A percentile compares a stretch with the other conserved stretches of the same genome.
These are phyloP conservation scores for Acacia acuminata DNA, from an alignment of 306 rosid species.

Conservation along the genomic window DNA sequence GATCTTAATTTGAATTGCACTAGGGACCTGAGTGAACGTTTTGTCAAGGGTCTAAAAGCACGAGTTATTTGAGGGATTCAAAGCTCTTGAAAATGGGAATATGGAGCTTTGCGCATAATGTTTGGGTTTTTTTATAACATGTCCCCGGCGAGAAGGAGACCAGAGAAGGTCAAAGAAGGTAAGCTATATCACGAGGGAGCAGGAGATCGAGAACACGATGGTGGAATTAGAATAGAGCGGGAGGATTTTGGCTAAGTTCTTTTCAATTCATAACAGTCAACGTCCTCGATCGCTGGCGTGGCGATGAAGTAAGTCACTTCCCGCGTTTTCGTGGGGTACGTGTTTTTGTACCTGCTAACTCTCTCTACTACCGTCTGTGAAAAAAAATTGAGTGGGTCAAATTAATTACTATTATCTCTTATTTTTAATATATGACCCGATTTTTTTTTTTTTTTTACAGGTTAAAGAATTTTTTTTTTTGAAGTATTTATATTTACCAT, in stretches of 20 bases:
- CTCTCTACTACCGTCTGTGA: too few species aligned
- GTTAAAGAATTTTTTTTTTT: too few species aligned
- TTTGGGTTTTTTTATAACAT: background rate
- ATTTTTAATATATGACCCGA: too few species aligned
- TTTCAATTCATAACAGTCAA: background rate
- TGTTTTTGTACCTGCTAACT: background rate
- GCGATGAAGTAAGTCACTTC: background rate
- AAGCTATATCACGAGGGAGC: background rate
- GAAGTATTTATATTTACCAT: too few species aligned
- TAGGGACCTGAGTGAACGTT: background rate
- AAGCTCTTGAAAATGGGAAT: constrained; percentile 29
- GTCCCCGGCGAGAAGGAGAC: background rate
- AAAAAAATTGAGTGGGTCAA: too few species aligned
- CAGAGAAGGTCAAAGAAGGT: background rate
- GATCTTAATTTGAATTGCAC: too few species aligned
- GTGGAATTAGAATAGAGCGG: background rate
- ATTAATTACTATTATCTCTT: too few species aligned
- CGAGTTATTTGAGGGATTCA: constrained; percentile 60
- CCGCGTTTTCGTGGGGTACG: background rate
- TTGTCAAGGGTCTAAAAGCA: constrained; percentile 46
- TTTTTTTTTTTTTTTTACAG: too few species aligned
- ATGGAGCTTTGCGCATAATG: background rate
- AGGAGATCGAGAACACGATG: background rate
- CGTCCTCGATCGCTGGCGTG: background rate
- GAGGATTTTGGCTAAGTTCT: background rate